Evolutionary conservation across 2,329 filamentous ascomycete genomes (phyloP).

Genomic region (Trichoderma endophyticum): DNA sequence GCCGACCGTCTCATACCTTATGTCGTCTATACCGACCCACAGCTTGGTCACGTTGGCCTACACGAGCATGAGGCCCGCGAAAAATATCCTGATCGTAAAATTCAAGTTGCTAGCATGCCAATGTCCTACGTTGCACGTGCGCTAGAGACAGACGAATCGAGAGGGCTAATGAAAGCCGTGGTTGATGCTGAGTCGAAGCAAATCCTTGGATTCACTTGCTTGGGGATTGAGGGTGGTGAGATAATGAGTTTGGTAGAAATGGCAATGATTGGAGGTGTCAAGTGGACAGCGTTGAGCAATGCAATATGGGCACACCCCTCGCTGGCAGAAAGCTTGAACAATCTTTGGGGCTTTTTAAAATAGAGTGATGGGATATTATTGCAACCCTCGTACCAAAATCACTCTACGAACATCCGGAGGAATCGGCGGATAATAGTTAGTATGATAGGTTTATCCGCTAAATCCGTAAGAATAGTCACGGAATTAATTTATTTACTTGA

Average conservation of each 20-base stretch:
- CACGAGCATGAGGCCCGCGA: constrained; percentile 37
- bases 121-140: constrained; percentile 50
- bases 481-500: neutral
- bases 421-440: neutral
- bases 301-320: constrained; percentile 51
- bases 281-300: constrained; percentile 38
- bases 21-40: constrained; percentile 52
- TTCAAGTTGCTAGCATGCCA: constrained; percentile 48
- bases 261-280: constrained; percentile 47
- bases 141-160: constrained; percentile 49
- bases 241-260: constrained; percentile 52
- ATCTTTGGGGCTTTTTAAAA: constrained; percentile 45
- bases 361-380: constrained; percentile 15
- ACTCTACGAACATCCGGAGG: neutral
- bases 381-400: neutral
- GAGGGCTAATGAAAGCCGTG: constrained; percentile 51
- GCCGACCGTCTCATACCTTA: constrained; percentile 35
- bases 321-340: constrained; percentile 50
- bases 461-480: neutral
- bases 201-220: constrained; percentile 51
- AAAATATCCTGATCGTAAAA: constrained; percentile 26
- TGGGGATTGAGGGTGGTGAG: constrained; percentile 51
- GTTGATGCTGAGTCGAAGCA: constrained; percentile 45
- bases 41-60: constrained; percentile 50
- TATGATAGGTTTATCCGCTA: neutral